phyloP scores from a whole-genome alignment of 2,329 filamentous ascomycete genomes.

The Cercospora zeae-maydis region DNA sequence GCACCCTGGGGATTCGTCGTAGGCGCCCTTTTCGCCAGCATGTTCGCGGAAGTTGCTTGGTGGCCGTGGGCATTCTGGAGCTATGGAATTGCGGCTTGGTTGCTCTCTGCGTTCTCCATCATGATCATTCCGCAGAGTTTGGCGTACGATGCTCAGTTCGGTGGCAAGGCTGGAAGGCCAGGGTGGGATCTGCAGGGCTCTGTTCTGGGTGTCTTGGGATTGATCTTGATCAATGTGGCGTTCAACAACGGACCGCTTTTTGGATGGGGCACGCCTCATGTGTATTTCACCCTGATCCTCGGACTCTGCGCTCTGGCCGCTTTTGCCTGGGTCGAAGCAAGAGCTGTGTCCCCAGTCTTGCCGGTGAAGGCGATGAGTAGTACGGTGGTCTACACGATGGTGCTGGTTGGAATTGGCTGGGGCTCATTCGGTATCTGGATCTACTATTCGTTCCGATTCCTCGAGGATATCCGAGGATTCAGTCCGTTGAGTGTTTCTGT shows the following conservation, averaged over 20 bases:
- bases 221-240: constrained; percentile 35
- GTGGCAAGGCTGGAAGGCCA: constrained; percentile 12
- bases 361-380: constrained; percentile 29
- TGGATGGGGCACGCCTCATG: constrained; percentile 32
- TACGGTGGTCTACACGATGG: constrained; percentile 30
- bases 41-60: constrained; percentile 36
- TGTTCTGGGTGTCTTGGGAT: constrained; percentile 30
- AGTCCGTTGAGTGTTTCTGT: constrained; percentile 36
- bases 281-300: constrained; percentile 33
- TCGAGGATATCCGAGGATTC: constrained; percentile 33
- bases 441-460: constrained; percentile 35
- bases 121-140: constrained; percentile 30
- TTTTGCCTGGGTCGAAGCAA: constrained; percentile 33
- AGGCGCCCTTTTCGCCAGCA: constrained; percentile 35
- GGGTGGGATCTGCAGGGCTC: constrained; percentile 31
- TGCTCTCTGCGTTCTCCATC: constrained; percentile 25
- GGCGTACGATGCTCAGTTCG: constrained; percentile 21
- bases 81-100: constrained; percentile 29
- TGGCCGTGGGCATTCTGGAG: constrained; percentile 38
- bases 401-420: constrained; percentile 33
- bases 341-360: constrained; percentile 26
- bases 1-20: constrained; percentile 38
- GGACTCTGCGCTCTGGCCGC: constrained; percentile 30
- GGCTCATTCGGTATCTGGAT: constrained; percentile 37
- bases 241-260: constrained; percentile 36